A percentile compares a stretch with the other conserved stretches of the same genome.
phyloP scores from a whole-genome alignment of 2,329 filamentous ascomycete genomes.

The Pseudocercospora vitis region DNA sequence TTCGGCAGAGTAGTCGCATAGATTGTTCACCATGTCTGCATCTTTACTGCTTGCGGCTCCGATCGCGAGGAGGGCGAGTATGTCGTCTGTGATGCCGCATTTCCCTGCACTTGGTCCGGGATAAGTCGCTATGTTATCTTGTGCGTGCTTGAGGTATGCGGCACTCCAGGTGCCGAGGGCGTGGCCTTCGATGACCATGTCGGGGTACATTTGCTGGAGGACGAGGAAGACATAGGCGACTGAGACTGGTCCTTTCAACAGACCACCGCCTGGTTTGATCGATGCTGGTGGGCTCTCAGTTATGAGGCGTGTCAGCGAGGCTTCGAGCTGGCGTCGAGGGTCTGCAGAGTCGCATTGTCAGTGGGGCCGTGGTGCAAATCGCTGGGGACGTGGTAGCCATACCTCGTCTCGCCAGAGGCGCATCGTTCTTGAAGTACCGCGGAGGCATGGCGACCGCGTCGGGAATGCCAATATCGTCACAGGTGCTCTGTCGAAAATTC shows the following conservation, averaged over 20 bases:
- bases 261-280: slow-evolving; percentile 48
- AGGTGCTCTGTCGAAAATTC: not conserved
- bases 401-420: slow-evolving; percentile 39
- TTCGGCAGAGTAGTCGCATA: slow-evolving; percentile 53
- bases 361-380: not conserved
- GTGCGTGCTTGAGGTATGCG: slow-evolving; percentile 52
- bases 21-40: slow-evolving; percentile 49
- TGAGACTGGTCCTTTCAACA: slow-evolving; percentile 53
- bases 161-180: slow-evolving; percentile 52
- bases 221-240: slow-evolving; percentile 53
- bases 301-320: slow-evolving; percentile 51
- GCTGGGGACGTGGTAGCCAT: not conserved
- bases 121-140: slow-evolving; percentile 51
- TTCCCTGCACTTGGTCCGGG: slow-evolving; percentile 47
- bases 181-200: slow-evolving; percentile 48
- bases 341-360: slow-evolving; percentile 34
- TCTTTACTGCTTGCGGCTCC: slow-evolving; percentile 53
- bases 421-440: slow-evolving; percentile 44
- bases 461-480: not conserved
- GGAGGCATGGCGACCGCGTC: slow-evolving; percentile 35
- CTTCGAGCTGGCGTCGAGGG: slow-evolving; percentile 52
- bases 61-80: slow-evolving; percentile 51
- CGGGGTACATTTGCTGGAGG: slow-evolving; percentile 51
- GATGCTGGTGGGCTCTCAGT: slow-evolving; percentile 49
- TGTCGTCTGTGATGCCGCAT: slow-evolving; percentile 54